Evolutionary conservation across 371 early-diverging fungal species (phyloP).

Genomic region (Chytridium lagenaria): DNA sequence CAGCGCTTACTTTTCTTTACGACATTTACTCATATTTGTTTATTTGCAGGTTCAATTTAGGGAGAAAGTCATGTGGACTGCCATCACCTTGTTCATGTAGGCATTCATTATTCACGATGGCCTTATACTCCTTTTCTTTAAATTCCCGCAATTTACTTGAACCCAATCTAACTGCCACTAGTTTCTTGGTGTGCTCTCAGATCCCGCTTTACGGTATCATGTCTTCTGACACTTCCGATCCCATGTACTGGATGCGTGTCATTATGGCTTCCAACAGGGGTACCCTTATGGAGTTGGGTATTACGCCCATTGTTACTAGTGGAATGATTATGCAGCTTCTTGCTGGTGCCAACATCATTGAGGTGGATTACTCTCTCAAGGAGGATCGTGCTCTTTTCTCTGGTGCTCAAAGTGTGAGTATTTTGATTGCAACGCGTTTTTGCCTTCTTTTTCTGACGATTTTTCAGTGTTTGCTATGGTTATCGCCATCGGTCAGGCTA

Average conservation of each 20-base stretch:
- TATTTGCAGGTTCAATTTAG: conserved; percentile 85
- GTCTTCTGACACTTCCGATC: conserved; percentile 96
- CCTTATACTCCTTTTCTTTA: too few relatives aligned
- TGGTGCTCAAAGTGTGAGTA: conserved; percentile 88
- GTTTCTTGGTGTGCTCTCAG: conserved; percentile 98
- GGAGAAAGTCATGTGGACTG: conserved; percentile 99
- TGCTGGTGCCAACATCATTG: conserved; percentile 95
- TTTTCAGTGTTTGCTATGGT: conserved; percentile 59
- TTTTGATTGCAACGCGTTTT: background rate
- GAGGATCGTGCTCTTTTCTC: conserved; percentile 98
- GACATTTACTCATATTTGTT: conserved; percentile 1
- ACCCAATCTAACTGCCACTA: background rate
- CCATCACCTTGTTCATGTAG: conserved; percentile 91
- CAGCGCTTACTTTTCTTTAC: background rate
- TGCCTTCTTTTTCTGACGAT: background rate
- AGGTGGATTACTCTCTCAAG: conserved; percentile 97
- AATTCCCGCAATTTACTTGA: too few relatives aligned
- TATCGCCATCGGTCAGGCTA: conserved; percentile 97
- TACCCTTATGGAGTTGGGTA: conserved; percentile 99
- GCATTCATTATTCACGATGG: too few relatives aligned
- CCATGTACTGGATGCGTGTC: conserved; percentile 99
- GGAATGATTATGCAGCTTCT: conserved; percentile 99
- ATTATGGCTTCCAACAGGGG: conserved; percentile 99
- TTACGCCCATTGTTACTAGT: conserved; percentile 99
- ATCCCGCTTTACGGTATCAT: conserved; percentile 99